Evolutionary conservation across 768 basidiomycete species (phyloP), one percentile per base, ranked within the genome.

Genomic region (Podaxis sp.): DNA sequence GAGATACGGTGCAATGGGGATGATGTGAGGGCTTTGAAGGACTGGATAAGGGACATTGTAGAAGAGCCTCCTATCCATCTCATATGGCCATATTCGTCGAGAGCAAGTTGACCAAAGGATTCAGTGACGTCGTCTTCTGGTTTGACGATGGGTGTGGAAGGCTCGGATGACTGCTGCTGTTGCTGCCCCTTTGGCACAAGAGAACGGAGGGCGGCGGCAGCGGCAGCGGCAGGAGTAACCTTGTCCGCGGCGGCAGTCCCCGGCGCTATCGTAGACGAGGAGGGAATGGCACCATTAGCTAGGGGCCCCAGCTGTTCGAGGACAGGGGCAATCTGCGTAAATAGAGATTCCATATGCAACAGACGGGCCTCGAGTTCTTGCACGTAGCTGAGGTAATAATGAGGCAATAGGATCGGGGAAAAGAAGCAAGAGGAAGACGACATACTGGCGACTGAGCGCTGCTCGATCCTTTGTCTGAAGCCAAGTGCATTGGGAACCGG

Each of bases 31-130:
- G 89, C 85, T 65, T 85, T 86, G 79, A 95, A 94, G 4, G 92
- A 93, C 71, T 94, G 92, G 53, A 95, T 93, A 68, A 95, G 83
- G 5, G 93, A 92, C 93, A 95, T 93, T 22, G 92, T 92, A 15
- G 92, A 94, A 4, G 93, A 94, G 57, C 92, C 90, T 46, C 93
- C 93, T 68, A 95, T 94, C 93, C 93, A 95, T 63, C 92, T 86
- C 84, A 92, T 87, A 74, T 93, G 92, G 36, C 93, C 93, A 67
- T 93, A 89, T 71, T 94, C 93, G 68, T 95, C 93, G 44, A 95
- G 80, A 28, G 93, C 92, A 57, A 95, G 84, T 72, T 94, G 92
- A 19, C 92, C 93, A 70, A 95, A 89, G 15, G 90, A 88, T 72
- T 94, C 92, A 70, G 85, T 87, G 68, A 94, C 83, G 75, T 93